Evolutionary conservation across 768 basidiomycete species (phyloP).

Genomic region (Lactifluus echinatus): DNA sequence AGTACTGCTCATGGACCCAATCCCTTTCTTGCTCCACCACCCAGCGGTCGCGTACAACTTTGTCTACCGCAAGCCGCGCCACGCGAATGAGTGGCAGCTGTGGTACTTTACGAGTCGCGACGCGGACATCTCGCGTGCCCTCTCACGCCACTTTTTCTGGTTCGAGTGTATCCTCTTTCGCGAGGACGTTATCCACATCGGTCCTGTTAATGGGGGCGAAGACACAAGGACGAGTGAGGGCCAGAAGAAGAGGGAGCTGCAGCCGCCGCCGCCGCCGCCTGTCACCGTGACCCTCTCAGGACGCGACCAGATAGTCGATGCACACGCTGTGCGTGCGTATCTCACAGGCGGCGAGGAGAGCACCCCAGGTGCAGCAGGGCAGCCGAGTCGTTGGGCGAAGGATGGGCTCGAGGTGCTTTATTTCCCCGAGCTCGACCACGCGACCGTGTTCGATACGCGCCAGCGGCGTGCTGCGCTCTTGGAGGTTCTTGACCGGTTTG

Average conservation of each 20-base stretch:
- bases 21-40: slow-evolving; percentile 54
- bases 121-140: slow-evolving; percentile 49
- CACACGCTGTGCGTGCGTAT: slow-evolving; percentile 32
- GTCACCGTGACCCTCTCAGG: slow-evolving; percentile 33
- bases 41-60: slow-evolving; percentile 60
- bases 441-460: slow-evolving; percentile 31
- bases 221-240: not conserved
- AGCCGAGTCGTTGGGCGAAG: slow-evolving; percentile 24
- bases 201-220: not conserved
- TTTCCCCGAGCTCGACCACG: slow-evolving; percentile 33
- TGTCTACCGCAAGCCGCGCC: slow-evolving; percentile 45
- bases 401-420: slow-evolving; percentile 34
- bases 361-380: not conserved
- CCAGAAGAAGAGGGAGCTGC: too few species aligned
- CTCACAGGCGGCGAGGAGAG: slow-evolving; percentile 30
- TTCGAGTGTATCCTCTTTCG: slow-evolving; percentile 50
- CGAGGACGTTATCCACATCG: slow-evolving; percentile 38
- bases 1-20: slow-evolving; percentile 51
- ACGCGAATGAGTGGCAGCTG: slow-evolving; percentile 53
- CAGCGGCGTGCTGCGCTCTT: slow-evolving; percentile 27
- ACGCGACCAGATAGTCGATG: slow-evolving; percentile 37
- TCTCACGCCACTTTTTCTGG: slow-evolving; percentile 61
- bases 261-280: slow-evolving; percentile 6
- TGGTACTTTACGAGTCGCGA: slow-evolving; percentile 64
- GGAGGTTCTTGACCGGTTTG: slow-evolving; percentile 28